phyloP scores from a whole-genome alignment of 164 flowering plant genomes.

The Tetrastigma voinierianum region DNA sequence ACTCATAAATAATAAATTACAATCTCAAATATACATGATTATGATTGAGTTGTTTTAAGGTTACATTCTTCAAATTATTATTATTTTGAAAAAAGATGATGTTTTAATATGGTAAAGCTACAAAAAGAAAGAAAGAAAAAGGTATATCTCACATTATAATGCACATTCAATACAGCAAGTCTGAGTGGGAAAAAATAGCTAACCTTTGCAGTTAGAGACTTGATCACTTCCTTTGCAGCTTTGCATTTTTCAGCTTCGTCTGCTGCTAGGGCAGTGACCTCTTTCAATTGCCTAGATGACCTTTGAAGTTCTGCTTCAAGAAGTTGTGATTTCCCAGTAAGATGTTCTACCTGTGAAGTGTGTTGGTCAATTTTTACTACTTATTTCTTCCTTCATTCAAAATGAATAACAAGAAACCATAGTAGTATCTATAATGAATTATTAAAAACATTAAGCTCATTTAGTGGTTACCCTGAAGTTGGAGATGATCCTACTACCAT shows the following conservation, averaged over 20 bases:
- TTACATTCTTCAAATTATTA: too few species aligned
- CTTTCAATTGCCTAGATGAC: conserved; percentile 58
- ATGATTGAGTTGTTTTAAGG: too few species aligned
- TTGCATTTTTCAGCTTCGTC: conserved; percentile 79
- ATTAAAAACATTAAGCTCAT: too few species aligned
- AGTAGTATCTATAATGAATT: too few species aligned
- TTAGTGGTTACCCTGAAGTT: not conserved
- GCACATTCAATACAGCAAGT: too few species aligned
- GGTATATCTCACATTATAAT: too few species aligned
- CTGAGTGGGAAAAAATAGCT: conserved; percentile 1
- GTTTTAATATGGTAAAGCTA: too few species aligned
- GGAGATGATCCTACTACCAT: not conserved
- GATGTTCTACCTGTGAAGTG: conserved; percentile 59
- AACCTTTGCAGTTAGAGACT: conserved; percentile 80
- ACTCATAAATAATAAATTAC: too few species aligned
- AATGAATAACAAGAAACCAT: not conserved
- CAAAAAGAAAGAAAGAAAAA: too few species aligned
- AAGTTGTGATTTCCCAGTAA: conserved; percentile 54
- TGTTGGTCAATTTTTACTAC: not conserved
- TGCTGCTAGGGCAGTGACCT: conserved; percentile 53
- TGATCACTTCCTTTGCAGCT: conserved; percentile 85
- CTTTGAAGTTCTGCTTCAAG: conserved; percentile 77
- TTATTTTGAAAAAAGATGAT: too few species aligned
- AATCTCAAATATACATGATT: too few species aligned
- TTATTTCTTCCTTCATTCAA: not conserved